Conservation (phyloP, 805 yeast genomes). For the Suhomyces emberorum region DNA sequence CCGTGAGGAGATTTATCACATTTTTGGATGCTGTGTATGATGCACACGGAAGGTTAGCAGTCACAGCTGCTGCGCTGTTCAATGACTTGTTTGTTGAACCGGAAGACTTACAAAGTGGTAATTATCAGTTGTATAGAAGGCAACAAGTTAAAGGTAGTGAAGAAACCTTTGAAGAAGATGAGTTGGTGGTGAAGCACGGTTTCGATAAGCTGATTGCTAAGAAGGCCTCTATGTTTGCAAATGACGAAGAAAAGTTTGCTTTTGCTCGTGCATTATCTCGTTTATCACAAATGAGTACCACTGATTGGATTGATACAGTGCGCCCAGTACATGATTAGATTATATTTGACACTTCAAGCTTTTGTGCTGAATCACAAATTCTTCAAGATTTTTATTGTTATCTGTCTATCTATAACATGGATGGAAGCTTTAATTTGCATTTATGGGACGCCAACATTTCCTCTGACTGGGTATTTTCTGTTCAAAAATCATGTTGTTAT, state of each 20-base stretch:
- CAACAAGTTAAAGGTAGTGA: conserved; percentile 35
- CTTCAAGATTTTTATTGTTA: too few relatives aligned
- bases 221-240: conserved; percentile 72
- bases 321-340: conserved; percentile 4
- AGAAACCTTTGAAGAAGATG: conserved; percentile 50
- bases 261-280: conserved; percentile 93
- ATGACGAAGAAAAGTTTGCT: conserved; percentile 95
- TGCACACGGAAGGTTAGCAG: conserved; percentile 81
- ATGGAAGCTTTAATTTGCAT: too few relatives aligned
- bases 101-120: conserved; percentile 51
- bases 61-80: conserved; percentile 84
- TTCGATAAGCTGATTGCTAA: conserved; percentile 69
- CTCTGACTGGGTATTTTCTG: too few relatives aligned
- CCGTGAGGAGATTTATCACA: conserved; percentile 87
- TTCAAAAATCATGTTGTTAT: too few relatives aligned
- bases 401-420: too few relatives aligned
- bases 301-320: conserved; percentile 76
- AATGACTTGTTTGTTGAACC: conserved; percentile 84
- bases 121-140: conserved; percentile 41
- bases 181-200: conserved; percentile 70
- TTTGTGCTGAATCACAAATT: too few relatives aligned
- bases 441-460: too few relatives aligned
- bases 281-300: conserved; percentile 88
- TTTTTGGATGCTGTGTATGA: conserved; percentile 96
- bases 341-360: too few relatives aligned